Conservation (phyloP, 257 asterid species). For the Prunella vulgaris region DNA sequence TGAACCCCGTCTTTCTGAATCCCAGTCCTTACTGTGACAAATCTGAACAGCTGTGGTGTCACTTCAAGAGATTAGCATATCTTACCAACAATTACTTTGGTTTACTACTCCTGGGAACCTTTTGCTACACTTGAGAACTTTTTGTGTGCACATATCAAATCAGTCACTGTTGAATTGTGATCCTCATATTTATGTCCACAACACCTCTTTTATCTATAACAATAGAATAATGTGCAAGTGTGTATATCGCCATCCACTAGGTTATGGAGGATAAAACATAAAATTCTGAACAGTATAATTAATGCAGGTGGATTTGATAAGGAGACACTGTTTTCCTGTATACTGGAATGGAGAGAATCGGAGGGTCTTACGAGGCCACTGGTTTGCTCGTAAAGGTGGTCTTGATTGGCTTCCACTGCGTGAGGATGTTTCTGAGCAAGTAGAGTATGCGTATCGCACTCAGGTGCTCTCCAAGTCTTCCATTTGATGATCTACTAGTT, state of each 20-base stretch:
- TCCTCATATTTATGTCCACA: background rate
- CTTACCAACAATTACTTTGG: background rate
- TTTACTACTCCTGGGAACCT: background rate
- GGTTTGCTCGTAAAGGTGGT: constrained; percentile 97
- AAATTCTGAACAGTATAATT: constrained; percentile 2
- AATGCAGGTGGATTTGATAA: constrained; percentile 81
- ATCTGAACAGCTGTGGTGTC: background rate
- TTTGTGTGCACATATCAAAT: background rate
- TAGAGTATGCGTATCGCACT: constrained; percentile 88
- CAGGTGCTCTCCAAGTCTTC: constrained; percentile 34
- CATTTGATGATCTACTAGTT: constrained; percentile 13
- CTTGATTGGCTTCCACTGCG: constrained; percentile 97
- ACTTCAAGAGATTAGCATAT: background rate
- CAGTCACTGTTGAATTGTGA: constrained; percentile 1
- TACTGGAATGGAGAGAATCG: constrained; percentile 92
- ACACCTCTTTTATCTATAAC: background rate
- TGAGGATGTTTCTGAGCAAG: constrained; percentile 93
- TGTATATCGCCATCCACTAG: background rate
- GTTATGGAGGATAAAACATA: constrained; percentile 14
- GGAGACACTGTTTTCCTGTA: constrained; percentile 94
- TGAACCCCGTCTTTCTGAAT: background rate
- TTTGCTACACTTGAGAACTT: background rate
- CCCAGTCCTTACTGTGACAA: background rate
- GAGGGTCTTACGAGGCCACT: constrained; percentile 92
- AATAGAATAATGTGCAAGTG: background rate